Base-by-base conservation (phyloP, 116 monocot genomes). In the Zostera marina region DNA sequence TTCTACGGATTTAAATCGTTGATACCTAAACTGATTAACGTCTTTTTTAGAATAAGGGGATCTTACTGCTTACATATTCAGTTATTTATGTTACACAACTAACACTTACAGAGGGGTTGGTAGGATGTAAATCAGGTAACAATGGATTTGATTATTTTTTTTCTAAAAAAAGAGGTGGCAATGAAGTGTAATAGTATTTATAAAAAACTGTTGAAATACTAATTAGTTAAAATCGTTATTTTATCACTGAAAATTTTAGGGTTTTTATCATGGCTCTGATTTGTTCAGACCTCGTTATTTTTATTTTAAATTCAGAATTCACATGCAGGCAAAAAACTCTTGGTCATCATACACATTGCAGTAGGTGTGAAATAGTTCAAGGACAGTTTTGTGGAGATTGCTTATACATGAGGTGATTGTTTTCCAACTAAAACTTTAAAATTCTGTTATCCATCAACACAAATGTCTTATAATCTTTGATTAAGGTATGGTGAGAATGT, bases 311-410 rank as follows among this genome's bases (percentile, higher is more conserved):
- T 39, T 40, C 39, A 51, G 9, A 22, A 41, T 63, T 53, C 55
- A 52, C 0, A 14, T 81, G 39, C 84, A 93, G 93, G 69, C 88
- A 88, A 61, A 88, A 93, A 79, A 88, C 88, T 46, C 76, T 84
- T 64, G 93, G 93, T 47, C 67, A 69, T 60, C 88, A 65, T 53
- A 93, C 93, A 15, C 52, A 46, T 32, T 93, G 93, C 71, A 68
- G 70, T 42, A 79, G 56, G 41, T 93, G 93, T 63, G 72, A 84
- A 56, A 52, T 84, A 22, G 75, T 75, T 14, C 81, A 79, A 54
- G 93, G 93, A 52, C 93, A 93, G 54, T 88, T 93, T 54, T 93
- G 93, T 71, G 93, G 93, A 62, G 93, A 93, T 70, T 93, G 93
- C 63, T 53, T 93, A 56, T 84, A 73, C 61, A 87, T 84, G 81